phyloP scores from a whole-genome alignment of 441 rosid species.

The Erodium chrysanthum region DNA sequence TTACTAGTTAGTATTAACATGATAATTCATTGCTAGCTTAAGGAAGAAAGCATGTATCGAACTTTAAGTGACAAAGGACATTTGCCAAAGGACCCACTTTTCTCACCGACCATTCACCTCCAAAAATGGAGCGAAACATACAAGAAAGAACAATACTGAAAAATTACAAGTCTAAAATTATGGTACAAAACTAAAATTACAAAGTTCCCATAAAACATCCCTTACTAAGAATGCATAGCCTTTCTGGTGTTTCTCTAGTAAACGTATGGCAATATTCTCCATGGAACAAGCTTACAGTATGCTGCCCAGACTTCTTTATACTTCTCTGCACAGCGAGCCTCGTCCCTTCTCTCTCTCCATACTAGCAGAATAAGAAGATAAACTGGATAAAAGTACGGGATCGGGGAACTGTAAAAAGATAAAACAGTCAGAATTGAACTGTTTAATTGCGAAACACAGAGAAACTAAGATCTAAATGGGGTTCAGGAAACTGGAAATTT shows the following conservation, averaged over 20 bases:
- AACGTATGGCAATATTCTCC: conserved; percentile 78
- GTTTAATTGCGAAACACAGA: not conserved
- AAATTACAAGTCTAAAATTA: not conserved
- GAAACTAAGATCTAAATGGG: not conserved
- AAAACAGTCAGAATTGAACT: not conserved
- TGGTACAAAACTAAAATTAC: not conserved
- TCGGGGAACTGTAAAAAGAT: conserved; percentile 45
- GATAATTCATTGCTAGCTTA: too few species aligned
- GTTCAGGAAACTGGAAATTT: conserved; percentile 12
- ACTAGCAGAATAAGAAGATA: conserved; percentile 71
- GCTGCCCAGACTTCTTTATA: conserved; percentile 75
- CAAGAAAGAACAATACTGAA: not conserved
- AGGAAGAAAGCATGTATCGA: too few species aligned
- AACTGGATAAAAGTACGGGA: conserved; percentile 77
- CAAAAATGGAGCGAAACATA: not conserved
- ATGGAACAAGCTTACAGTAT: conserved; percentile 65
- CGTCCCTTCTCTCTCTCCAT: conserved; percentile 91
- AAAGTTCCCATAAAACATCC: too few species aligned
- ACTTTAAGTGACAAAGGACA: too few species aligned
- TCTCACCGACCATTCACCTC: not conserved
- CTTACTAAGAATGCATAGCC: too few species aligned
- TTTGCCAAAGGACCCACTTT: too few species aligned
- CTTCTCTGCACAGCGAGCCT: conserved; percentile 76
- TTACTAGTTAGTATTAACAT: too few species aligned
- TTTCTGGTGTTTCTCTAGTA: conserved; percentile 37